Evolutionary conservation across 2,329 filamentous ascomycete species (phyloP), one percentile per base, ranked within the genome.

Genomic region (Aspergillus unguis): DNA sequence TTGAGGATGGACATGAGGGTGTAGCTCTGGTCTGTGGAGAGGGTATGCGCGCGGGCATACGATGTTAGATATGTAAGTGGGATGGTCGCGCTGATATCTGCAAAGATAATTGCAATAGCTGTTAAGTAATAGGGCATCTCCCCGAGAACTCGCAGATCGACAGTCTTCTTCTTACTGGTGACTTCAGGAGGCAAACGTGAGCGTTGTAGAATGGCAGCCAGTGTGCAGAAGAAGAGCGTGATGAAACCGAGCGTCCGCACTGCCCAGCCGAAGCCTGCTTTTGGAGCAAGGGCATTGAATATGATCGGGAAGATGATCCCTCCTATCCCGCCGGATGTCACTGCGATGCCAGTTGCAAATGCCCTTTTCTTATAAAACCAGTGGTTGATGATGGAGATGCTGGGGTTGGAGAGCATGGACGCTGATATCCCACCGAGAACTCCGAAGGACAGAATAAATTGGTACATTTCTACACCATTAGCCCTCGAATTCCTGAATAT

Each of bases 401-500:
- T 38, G 2, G 64, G 71, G 2, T 71, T 74, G 17, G 69, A 66
- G 38, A 75, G 58, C 51, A 75, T 63, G 1, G 72, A 72, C 1
- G 66, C 69, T 0, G 70, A 64, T 1, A 72, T 54, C 0, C 73
- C 75, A 6, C 68, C 71, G 0, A 77, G 57, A 6, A 76, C 54
- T 3, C 68, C 69, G 50, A 69, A 71, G 28, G 67, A 67, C 0
- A 77, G 60, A 7, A 77, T 59, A 57, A 76, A 69, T 31, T 77
- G 75, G 63, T 71, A 77, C 55, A 71, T 76, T 28, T 65, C 64
- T 56, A 35, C 2, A 9, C 51, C 31, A 58, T 52, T 35, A 51
- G 9, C n/a, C 33, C 33, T 26, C 1, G 17, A 17, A 17, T 17
- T 17, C 17, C 17, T 17, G 17, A 17, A 17, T 32, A 26, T 31